phyloP scores from a whole-genome alignment of 2,329 filamentous ascomycete genomes.

The Dissoconium aciculare region DNA sequence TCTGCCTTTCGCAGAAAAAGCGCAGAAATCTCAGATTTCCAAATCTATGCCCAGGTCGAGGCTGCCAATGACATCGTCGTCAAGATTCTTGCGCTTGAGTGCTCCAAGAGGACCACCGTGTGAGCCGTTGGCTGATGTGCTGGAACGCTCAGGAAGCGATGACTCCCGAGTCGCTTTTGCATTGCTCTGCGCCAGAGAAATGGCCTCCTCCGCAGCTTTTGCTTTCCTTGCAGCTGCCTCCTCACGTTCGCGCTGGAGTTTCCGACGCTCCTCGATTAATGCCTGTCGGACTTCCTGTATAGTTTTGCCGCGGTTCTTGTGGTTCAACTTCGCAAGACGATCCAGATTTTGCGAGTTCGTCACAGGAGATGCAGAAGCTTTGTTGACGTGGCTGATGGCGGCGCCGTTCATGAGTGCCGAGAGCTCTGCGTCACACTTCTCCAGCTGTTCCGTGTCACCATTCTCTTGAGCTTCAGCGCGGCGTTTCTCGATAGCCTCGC shows the following conservation, averaged over 20 bases:
- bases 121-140: slow-evolving; percentile 28
- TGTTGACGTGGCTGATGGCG: slow-evolving; percentile 43
- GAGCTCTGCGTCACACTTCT: slow-evolving; percentile 35
- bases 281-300: slow-evolving; percentile 83
- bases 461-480: slow-evolving; percentile 51
- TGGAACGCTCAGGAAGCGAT: slow-evolving; percentile 30
- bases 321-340: slow-evolving; percentile 68
- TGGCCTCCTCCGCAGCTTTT: slow-evolving; percentile 22
- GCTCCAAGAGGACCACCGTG: slow-evolving; percentile 27
- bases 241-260: slow-evolving; percentile 32
- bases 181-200: slow-evolving; percentile 8
- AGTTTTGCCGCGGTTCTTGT: slow-evolving; percentile 69
- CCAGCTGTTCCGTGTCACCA: slow-evolving; percentile 46
- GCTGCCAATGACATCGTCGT: slow-evolving; percentile 82
- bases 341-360: slow-evolving; percentile 54
- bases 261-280: slow-evolving; percentile 56
- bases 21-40: slow-evolving; percentile 67
- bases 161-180: slow-evolving; percentile 23
- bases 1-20: no score
- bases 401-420: slow-evolving; percentile 49
- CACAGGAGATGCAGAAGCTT: slow-evolving; percentile 26
- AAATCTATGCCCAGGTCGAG: slow-evolving; percentile 87
- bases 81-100: slow-evolving; percentile 52
- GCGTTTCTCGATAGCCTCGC: slow-evolving; percentile 49
- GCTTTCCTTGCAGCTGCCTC: slow-evolving; percentile 41